Percentiles rank a stretch among this genome's conserved stretches.
phyloP scores from a whole-genome alignment of 345 rosid species.

The Physaria fendleri region DNA sequence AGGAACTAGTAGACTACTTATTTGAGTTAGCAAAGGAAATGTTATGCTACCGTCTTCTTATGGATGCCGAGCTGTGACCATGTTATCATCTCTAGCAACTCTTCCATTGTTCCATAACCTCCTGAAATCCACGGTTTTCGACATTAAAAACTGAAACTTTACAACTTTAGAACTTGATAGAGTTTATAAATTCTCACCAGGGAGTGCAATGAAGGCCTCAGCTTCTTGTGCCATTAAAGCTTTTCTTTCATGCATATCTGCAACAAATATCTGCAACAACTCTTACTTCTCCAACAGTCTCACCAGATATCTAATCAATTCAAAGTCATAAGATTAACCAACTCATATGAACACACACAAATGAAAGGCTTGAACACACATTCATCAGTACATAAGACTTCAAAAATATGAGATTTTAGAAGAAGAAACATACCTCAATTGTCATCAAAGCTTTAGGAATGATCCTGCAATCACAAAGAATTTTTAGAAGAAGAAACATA shows the following conservation, averaged over 20 bases:
- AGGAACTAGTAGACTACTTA: background rate
- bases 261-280: conserved; percentile 69
- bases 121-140: conserved; percentile 29
- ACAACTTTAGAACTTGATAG: background rate
- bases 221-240: conserved; percentile 94
- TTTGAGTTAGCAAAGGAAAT: background rate
- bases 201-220: conserved; percentile 92
- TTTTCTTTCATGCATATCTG: conserved; percentile 92
- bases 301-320: conserved; percentile 96
- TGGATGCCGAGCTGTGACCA: conserved; percentile 99
- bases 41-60: conserved; percentile 60
- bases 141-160: too few relatives aligned
- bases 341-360: too few relatives aligned
- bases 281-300: conserved; percentile 77
- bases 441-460: too few relatives aligned
- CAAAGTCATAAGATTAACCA: too few relatives aligned
- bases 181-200: conserved; percentile 38
- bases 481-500: conserved; percentile 16
- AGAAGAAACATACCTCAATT: too few relatives aligned
- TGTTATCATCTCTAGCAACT: conserved; percentile 85
- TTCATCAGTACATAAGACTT: too few relatives aligned
- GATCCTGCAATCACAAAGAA: too few relatives aligned
- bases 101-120: conserved; percentile 99
- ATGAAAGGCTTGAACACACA: background rate
- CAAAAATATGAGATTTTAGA: too few relatives aligned